Base-by-base conservation (phyloP, 192 early-diverging fungal species). In the Coemansia pectinata region DNA sequence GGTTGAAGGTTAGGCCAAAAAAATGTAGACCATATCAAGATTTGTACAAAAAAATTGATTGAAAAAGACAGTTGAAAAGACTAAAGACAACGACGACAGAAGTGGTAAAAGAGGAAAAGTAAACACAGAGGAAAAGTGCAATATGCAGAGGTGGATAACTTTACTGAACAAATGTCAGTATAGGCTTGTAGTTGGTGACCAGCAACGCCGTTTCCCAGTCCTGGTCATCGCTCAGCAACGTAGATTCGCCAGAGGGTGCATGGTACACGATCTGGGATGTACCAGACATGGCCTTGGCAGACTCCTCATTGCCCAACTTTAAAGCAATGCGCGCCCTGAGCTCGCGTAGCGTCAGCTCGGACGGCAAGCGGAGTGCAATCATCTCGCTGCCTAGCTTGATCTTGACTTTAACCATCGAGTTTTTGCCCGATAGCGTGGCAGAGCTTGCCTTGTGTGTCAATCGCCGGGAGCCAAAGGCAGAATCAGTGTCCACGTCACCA, bases 361-460 rank as follows among this genome's bases (percentile, higher is more conserved):
- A 81, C 0, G 89, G 86, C 64, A 93, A 77, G 65, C 88, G 87
- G 62, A 93, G 88, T 6, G 91, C 91, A 69, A 90, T 87, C 68
- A 91, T 88, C 62, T 93, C 91, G 31, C 86, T 89, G 42, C 85
- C 79, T 69, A 87, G 85, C 47, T 83, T 85, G 60, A 93, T 87
- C 79, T 93, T 93, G 41, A 91, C 83, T 72, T 91, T 93, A 53
- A 93, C 88, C 53, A 65, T 82, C 25, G 69, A 19, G 48, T 29
- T 47, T 12, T 45, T 65, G 33, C 67, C 66, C 62, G 45, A 73
- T 67, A 73, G 71, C 52, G 31, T 65, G 39, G 66, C 19, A 42
- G 69, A 67, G 59, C 83, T 71, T 44, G 81, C 38, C 72, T 76
- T 65, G 84, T 74, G 84, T 21, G 59, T 63, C 45, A 82, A 45